Evolutionary conservation across 441 rosid species (phyloP).

Genomic region (Adansonia madagascariensis): DNA sequence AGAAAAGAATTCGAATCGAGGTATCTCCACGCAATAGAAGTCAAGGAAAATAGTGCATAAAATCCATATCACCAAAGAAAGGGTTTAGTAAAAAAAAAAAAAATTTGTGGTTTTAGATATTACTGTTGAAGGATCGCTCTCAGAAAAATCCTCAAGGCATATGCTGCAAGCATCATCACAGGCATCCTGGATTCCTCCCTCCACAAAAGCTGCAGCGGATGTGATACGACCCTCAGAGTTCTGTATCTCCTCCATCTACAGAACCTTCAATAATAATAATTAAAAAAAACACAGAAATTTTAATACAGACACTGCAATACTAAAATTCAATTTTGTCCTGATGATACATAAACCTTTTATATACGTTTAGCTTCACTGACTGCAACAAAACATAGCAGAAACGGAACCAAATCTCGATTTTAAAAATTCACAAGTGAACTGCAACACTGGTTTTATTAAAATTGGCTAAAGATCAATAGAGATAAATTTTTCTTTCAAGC

Average conservation of each 20-base stretch:
- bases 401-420: not conserved
- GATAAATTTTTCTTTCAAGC: not conserved
- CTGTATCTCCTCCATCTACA: not conserved
- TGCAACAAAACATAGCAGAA: not conserved
- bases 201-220: not conserved
- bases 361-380: not conserved
- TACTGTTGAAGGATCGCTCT: not conserved
- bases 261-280: not conserved
- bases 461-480: not conserved
- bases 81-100: not conserved
- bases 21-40: not conserved
- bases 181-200: not conserved
- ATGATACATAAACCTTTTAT: not conserved
- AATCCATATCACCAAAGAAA: not conserved
- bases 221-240: not conserved
- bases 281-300: not conserved
- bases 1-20: not conserved
- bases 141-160: not conserved
- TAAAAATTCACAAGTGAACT: not conserved
- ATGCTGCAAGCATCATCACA: not conserved
- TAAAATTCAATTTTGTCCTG: not conserved
- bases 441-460: not conserved
- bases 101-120: not conserved
- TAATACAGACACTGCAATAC: not conserved
- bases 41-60: not conserved